Evolutionary conservation across 2,329 filamentous ascomycete genomes (phyloP).

Genomic region (Fusarium praegraminearum): DNA sequence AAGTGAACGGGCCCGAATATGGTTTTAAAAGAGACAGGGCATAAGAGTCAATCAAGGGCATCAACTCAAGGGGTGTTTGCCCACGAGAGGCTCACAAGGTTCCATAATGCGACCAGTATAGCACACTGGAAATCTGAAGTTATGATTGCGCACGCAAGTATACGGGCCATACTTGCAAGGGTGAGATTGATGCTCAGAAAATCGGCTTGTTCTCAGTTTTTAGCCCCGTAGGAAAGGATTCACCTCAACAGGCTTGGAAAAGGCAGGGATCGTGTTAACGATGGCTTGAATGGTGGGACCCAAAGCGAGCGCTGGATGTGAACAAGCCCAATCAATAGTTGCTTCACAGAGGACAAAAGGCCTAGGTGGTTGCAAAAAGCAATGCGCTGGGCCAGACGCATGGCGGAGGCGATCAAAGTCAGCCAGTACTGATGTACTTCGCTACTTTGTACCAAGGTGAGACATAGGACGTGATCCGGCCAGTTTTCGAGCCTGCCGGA

Average conservation of each 20-base stretch:
- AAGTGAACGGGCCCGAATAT: constrained; percentile 36
- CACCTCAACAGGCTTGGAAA: constrained; percentile 8
- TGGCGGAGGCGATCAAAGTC: constrained; percentile 37
- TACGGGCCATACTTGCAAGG: constrained; percentile 1
- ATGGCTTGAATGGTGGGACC: constrained; percentile 46
- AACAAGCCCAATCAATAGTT: constrained; percentile 41
- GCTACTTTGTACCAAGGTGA: constrained; percentile 38
- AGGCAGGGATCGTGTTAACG: constrained; percentile 38
- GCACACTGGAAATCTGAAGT: constrained; percentile 7
- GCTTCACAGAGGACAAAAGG: constrained; percentile 22
- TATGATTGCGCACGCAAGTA: not conserved
- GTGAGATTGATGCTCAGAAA: constrained; percentile 15
- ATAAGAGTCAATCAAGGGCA: constrained; percentile 15
- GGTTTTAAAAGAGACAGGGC: constrained; percentile 26
- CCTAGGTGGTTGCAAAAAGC: constrained; percentile 35
- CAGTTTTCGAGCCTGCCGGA: constrained; percentile 34
- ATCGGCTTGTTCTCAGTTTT: not conserved
- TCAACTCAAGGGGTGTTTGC: constrained; percentile 29
- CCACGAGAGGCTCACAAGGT: constrained; percentile 22
- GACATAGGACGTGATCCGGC: constrained; percentile 42
- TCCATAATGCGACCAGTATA: constrained; percentile 8
- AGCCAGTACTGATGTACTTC: constrained; percentile 1
- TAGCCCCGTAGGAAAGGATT: constrained; percentile 26
- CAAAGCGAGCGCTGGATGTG: constrained; percentile 26
- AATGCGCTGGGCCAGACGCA: constrained; percentile 32